Evolutionary conservation across 495 filamentous ascomycete genomes (phyloP).

Genomic region (Talaromyces liani): DNA sequence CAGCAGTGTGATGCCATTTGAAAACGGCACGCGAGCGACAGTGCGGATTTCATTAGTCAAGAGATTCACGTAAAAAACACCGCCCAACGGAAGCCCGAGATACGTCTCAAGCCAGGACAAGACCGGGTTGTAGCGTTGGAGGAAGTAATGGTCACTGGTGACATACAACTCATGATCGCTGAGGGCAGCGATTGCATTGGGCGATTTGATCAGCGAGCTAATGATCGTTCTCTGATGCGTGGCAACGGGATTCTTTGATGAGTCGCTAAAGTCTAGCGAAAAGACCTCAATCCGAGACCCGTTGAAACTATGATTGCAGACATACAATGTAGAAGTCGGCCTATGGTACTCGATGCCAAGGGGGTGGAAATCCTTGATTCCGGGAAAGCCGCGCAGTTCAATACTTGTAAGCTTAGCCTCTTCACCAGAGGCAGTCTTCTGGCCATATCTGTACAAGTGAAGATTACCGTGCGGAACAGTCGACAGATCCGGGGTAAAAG

Average conservation of each 20-base stretch:
- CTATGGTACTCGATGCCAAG: conserved; percentile 36
- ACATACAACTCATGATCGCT: conserved; percentile 38
- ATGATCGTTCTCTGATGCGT: conserved; percentile 23
- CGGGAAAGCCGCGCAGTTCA: conserved; percentile 22
- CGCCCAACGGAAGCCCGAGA: background rate
- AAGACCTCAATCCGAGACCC: conserved; percentile 44
- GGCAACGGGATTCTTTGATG: conserved; percentile 13
- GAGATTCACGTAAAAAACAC: background rate
- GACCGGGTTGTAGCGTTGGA: background rate
- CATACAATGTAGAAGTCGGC: conserved; percentile 25
- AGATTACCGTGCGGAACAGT: conserved; percentile 22
- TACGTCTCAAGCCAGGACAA: background rate
- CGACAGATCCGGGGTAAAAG: conserved; percentile 12
- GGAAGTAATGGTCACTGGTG: conserved; percentile 40
- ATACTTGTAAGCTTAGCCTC: conserved; percentile 19
- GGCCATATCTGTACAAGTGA: conserved; percentile 29
- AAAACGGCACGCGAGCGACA: background rate
- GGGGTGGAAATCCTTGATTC: conserved; percentile 30
- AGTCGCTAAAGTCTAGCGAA: conserved; percentile 24
- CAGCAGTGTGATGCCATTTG: background rate
- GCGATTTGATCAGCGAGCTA: conserved; percentile 30
- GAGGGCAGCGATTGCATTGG: conserved; percentile 40
- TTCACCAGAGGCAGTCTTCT: conserved; percentile 10
- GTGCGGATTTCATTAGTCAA: background rate
- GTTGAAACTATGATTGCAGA: conserved; percentile 17